These are phyloP conservation scores for Trichoderma orchidacearum DNA, from an alignment of 495 filamentous ascomycete genomes.

Conservation along the genomic window DNA sequence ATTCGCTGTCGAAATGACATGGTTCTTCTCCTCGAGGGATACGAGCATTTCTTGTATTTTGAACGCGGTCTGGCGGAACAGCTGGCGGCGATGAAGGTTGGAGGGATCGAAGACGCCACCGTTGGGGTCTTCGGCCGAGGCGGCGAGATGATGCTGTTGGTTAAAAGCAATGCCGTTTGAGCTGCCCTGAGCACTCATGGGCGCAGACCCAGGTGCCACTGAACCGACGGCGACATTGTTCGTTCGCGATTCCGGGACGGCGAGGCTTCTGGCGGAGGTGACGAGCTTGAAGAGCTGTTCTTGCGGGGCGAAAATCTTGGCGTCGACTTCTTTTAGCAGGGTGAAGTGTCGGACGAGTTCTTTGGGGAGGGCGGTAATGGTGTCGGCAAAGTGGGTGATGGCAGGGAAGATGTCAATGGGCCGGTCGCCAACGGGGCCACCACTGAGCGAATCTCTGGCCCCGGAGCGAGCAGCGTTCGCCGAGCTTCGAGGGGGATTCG, in stretches of 20 bases:
- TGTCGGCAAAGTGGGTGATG: slow-evolving; percentile 85
- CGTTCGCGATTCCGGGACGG: slow-evolving; percentile 29
- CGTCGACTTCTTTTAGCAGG: slow-evolving; percentile 91
- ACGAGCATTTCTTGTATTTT: slow-evolving; percentile 65
- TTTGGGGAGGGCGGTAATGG: slow-evolving; percentile 81
- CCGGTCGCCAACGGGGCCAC: slow-evolving; percentile 27
- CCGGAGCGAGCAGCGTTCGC: slow-evolving; percentile 19
- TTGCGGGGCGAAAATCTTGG: slow-evolving; percentile 72
- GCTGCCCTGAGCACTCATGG: slow-evolving; percentile 30
- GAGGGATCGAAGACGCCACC: slow-evolving; percentile 29
- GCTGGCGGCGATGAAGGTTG: slow-evolving; percentile 44
- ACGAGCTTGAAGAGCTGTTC: slow-evolving; percentile 58
- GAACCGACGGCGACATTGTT: slow-evolving; percentile 29
- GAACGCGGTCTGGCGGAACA: slow-evolving; percentile 45
- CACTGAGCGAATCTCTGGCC: slow-evolving; percentile 22
- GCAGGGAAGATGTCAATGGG: slow-evolving; percentile 71
- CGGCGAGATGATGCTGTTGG: slow-evolving; percentile 12
- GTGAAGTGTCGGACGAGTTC: slow-evolving; percentile 93
- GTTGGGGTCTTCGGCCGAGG: slow-evolving; percentile 23
- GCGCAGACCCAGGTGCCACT: slow-evolving; percentile 21
- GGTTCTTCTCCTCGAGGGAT: slow-evolving; percentile 90
- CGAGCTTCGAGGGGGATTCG: slow-evolving; percentile 34
- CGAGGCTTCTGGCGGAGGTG: slow-evolving; percentile 47
- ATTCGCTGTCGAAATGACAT: slow-evolving; percentile 80
- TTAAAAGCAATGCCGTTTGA: slow-evolving; percentile 18